phyloP scores from a whole-genome alignment of 2,329 filamentous ascomycete genomes.

The Hypoxylon sp. region DNA sequence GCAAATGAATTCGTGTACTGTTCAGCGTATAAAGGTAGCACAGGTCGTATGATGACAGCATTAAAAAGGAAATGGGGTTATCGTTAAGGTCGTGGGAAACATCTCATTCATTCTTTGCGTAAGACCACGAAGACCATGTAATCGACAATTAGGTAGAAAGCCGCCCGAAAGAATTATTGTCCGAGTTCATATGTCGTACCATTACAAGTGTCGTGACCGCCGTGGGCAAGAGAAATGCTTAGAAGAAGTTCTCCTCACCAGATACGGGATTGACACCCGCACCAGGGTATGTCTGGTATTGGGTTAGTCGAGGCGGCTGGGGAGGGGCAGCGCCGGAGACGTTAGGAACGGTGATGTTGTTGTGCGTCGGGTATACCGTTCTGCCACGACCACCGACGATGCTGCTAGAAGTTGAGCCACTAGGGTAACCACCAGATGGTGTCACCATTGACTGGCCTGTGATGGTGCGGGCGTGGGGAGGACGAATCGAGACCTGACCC shows the following conservation, averaged over 20 bases:
- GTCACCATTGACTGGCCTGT: constrained; percentile 57
- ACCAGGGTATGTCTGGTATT: constrained; percentile 50
- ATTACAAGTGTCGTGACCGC: constrained; percentile 47
- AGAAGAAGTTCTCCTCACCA: constrained; percentile 51
- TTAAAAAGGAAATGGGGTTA: constrained; percentile 37
- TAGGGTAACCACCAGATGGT: constrained; percentile 51
- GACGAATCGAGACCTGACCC: constrained; percentile 66
- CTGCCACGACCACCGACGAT: constrained; percentile 53
- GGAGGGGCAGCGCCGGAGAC: constrained; percentile 42
- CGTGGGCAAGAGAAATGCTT: constrained; percentile 38
- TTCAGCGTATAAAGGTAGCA: constrained; percentile 40
- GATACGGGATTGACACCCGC: constrained; percentile 41
- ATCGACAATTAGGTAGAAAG: constrained; percentile 31
- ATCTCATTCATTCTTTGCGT: constrained; percentile 51
- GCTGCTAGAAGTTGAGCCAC: constrained; percentile 51
- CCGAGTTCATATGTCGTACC: constrained; percentile 51
- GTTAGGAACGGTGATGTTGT: constrained; percentile 52
- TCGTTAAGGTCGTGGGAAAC: constrained; percentile 53
- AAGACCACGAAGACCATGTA: constrained; percentile 46
- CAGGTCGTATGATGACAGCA: constrained; percentile 19
- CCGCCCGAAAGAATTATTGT: constrained; percentile 44
- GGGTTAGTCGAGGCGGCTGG: constrained; percentile 50
- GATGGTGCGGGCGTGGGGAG: constrained; percentile 59
- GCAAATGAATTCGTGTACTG: constrained; percentile 34
- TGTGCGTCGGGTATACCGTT: constrained; percentile 54